Conservation (phyloP, 371 early-diverging fungal species). For the Coemansia sp. region DNA sequence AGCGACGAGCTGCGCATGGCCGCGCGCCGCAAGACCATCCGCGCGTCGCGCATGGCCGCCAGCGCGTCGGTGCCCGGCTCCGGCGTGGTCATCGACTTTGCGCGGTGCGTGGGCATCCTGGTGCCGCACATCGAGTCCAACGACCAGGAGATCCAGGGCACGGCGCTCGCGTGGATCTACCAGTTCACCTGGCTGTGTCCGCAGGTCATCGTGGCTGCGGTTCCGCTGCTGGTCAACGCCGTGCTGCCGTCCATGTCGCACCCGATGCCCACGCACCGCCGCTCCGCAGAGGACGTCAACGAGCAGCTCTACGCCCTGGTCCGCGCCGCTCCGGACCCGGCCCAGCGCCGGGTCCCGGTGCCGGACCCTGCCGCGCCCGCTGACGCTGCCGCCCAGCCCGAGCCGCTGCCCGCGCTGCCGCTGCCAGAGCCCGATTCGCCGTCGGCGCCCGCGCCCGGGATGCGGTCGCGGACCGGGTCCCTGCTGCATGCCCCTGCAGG, state of each 20-base stretch:
- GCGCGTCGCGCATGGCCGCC: conserved; percentile 30
- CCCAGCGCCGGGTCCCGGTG: conserved; percentile 6
- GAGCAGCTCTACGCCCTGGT: conserved; percentile 71
- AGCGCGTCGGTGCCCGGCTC: conserved; percentile 64
- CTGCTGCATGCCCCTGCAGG: conserved; percentile 21
- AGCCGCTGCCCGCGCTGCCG: background rate
- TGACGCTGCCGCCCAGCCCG: conserved; percentile 8
- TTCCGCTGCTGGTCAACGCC: conserved; percentile 72
- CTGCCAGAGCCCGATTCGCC: conserved; percentile 2
- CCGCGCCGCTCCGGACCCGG: conserved; percentile 15
- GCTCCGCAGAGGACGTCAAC: conserved; percentile 75
- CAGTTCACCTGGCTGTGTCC: conserved; percentile 80
- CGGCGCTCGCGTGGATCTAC: conserved; percentile 83
- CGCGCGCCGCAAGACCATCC: conserved; percentile 44
- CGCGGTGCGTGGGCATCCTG: conserved; percentile 76
- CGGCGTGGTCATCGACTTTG: conserved; percentile 75
- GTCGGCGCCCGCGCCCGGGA: background rate
- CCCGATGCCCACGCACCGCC: conserved; percentile 56
- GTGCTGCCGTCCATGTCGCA: conserved; percentile 85
- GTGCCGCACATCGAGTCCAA: conserved; percentile 72
- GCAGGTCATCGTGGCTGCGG: conserved; percentile 72
- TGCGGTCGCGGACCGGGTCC: conserved; percentile 38
- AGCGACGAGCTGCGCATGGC: conserved; percentile 49
- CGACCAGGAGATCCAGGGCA: conserved; percentile 86
- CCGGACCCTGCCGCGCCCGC: conserved; percentile 1